These are phyloP conservation scores for Ogataea methylovora DNA, from an alignment of 805 yeast genomes.

Conservation along the genomic window DNA sequence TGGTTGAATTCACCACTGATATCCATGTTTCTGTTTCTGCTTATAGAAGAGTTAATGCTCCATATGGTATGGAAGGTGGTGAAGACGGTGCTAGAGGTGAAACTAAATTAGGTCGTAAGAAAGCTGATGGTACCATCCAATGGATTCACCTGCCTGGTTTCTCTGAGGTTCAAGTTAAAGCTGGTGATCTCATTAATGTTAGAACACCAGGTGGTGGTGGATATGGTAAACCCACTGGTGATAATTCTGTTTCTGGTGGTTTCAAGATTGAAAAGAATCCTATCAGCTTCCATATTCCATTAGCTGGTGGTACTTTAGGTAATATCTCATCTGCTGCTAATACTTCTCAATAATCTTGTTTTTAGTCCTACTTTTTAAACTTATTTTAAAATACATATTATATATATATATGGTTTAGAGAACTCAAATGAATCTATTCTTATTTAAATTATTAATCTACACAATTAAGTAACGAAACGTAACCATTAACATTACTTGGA, in stretches of 20 bases:
- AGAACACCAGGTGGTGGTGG: conserved; percentile 39
- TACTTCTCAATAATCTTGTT: conserved; percentile 1
- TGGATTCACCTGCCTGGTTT: conserved; percentile 25
- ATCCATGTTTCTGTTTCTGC: conserved; percentile 37
- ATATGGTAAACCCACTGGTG: conserved; percentile 29
- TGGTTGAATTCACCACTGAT: conserved; percentile 34
- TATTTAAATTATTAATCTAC: no score
- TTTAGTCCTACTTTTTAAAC: not conserved
- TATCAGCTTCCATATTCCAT: conserved; percentile 9
- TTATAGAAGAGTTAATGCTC: conserved; percentile 46
- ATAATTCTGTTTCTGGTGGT: conserved; percentile 26
- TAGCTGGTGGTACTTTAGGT: conserved; percentile 15
- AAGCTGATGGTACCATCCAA: conserved; percentile 14
- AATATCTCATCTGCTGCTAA: conserved; percentile 3
- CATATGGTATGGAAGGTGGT: conserved; percentile 51
- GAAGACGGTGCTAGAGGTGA: conserved; percentile 42
- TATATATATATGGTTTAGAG: not conserved
- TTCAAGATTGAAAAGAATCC: conserved; percentile 5
- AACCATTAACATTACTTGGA: conserved; percentile 40
- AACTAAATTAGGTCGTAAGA: conserved; percentile 18
- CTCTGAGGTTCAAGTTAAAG: conserved; percentile 31
- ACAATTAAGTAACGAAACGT: conserved; percentile 10
- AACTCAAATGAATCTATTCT: no score
- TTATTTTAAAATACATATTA: not conserved
- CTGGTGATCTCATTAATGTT: conserved; percentile 29